phyloP scores from a whole-genome alignment of 1,139 yeast genomes.

The Geotrichum candidum region DNA sequence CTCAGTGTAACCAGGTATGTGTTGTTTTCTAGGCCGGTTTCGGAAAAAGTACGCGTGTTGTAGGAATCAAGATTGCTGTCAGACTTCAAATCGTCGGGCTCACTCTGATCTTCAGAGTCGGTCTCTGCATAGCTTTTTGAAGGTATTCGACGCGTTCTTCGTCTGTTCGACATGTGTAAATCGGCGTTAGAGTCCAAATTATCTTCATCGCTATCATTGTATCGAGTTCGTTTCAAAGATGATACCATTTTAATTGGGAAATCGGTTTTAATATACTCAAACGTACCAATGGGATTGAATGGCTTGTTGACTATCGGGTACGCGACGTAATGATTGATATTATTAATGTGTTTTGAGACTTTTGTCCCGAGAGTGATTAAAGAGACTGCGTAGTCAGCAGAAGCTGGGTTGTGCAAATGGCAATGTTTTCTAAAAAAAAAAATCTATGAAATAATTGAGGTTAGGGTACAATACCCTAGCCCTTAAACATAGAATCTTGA shows the following conservation, averaged over 20 bases:
- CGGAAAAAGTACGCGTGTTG: background rate
- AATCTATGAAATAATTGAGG: background rate
- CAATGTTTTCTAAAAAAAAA: background rate
- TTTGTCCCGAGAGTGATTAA: background rate
- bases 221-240: background rate
- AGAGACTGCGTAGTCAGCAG: background rate
- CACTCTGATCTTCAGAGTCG: slow-evolving; percentile 6
- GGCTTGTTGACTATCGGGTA: background rate
- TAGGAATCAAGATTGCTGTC: background rate
- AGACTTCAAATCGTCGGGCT: background rate
- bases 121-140: slow-evolving; percentile 6
- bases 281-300: background rate
- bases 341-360: background rate
- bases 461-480: background rate
- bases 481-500: background rate
- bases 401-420: background rate
- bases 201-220: background rate
- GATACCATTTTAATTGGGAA: background rate
- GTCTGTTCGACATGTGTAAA: background rate
- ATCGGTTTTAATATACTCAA: background rate
- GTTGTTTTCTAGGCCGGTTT: background rate
- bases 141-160: slow-evolving; percentile 1
- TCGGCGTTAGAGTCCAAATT: background rate
- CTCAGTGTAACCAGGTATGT: slow-evolving; percentile 2
- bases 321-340: background rate